These are phyloP conservation scores for Apiospora arundinis DNA, from an alignment of 2,329 filamentous ascomycete species.

Conservation along the genomic window DNA sequence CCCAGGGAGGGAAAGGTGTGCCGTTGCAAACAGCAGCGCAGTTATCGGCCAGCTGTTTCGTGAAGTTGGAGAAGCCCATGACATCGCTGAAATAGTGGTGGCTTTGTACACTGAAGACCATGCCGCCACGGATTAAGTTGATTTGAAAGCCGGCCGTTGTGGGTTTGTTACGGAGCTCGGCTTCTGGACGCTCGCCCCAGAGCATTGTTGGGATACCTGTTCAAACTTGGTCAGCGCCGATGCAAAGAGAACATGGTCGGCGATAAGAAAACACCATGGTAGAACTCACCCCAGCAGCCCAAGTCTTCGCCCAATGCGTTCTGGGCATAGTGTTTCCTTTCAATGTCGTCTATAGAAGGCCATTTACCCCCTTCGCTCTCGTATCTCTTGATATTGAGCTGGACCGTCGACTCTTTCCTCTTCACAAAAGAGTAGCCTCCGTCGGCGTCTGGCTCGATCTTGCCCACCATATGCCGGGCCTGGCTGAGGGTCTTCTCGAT, in stretches of 20 bases:
- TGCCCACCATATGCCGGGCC: constrained; percentile 44
- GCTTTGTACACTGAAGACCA: constrained; percentile 49
- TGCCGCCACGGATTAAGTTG: constrained; percentile 48
- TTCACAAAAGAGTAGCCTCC: constrained; percentile 47
- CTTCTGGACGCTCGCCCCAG: constrained; percentile 47
- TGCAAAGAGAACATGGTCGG: neutral
- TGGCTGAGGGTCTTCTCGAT: constrained; percentile 45
- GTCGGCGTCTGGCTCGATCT: constrained; percentile 45
- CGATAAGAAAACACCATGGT: neutral
- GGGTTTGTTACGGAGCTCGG: constrained; percentile 42
- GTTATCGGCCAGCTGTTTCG: constrained; percentile 50
- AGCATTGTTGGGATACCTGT: constrained; percentile 45
- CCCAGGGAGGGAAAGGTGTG: constrained; percentile 43
- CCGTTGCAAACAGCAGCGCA: constrained; percentile 42
- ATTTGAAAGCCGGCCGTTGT: constrained; percentile 46
- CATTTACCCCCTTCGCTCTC: constrained; percentile 39
- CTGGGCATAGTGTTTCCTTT: constrained; percentile 42
- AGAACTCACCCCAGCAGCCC: neutral
- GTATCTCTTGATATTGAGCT: constrained; percentile 45
- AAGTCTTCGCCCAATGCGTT: constrained; percentile 38
- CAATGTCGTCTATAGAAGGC: constrained; percentile 47
- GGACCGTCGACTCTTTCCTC: constrained; percentile 41
- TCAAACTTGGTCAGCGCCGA: constrained; percentile 3
- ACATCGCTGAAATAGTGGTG: constrained; percentile 52
- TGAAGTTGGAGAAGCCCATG: constrained; percentile 47